Conservation (phyloP, 2,329 filamentous ascomycete genomes). For the Zymoseptoria tritici region DNA sequence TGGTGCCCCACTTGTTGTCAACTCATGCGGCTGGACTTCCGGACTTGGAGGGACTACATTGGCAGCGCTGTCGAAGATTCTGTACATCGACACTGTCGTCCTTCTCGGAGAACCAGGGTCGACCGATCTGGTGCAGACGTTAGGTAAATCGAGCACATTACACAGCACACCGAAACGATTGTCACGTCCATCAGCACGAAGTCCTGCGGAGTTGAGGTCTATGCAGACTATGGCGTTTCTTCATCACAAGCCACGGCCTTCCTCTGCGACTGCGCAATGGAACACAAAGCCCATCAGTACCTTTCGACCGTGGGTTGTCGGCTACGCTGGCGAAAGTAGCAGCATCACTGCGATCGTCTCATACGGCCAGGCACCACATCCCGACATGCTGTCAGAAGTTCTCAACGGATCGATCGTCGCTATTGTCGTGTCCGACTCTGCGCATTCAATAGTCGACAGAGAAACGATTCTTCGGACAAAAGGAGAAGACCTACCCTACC, state of each 20-base stretch:
- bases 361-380: constrained; percentile 57
- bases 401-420: constrained; percentile 66
- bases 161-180: constrained; percentile 53
- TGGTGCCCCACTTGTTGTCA: constrained; percentile 57
- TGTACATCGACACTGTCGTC: constrained; percentile 55
- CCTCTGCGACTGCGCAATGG: constrained; percentile 35
- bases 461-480: constrained; percentile 34
- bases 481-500: constrained; percentile 54
- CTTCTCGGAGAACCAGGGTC: constrained; percentile 60
- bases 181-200: constrained; percentile 50
- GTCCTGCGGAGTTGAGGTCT: constrained; percentile 57
- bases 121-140: constrained; percentile 35
- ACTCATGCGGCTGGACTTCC: constrained; percentile 67
- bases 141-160: constrained; percentile 29
- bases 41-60: constrained; percentile 63
- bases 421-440: constrained; percentile 51
- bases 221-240: constrained; percentile 82
- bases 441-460: constrained; percentile 2
- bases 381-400: constrained; percentile 53
- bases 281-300: constrained; percentile 49
- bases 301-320: constrained; percentile 54
- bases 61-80: constrained; percentile 46
- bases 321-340: constrained; percentile 45
- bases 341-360: constrained; percentile 60
- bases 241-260: constrained; percentile 37